Percentiles rank a stretch among this genome's conserved stretches.
Evolutionary conservation across 495 filamentous ascomycete genomes (phyloP).

Genomic region (Echria macrotheca): DNA sequence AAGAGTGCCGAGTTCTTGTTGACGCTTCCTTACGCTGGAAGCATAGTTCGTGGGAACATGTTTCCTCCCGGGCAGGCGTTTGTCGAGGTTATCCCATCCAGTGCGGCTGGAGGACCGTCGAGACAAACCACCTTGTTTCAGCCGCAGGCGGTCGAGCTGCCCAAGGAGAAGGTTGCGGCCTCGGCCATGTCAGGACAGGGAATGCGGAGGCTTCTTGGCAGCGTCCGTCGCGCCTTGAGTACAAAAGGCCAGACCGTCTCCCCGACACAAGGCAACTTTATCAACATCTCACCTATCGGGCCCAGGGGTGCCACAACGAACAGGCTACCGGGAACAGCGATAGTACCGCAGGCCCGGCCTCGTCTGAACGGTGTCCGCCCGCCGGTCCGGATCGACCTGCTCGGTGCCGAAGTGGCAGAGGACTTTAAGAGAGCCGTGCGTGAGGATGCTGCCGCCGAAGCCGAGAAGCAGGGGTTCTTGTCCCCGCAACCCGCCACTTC

Average conservation of each 20-base stretch:
- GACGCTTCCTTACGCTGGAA: constrained; percentile 67
- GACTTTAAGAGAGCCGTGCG: constrained; percentile 64
- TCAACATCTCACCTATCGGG: constrained; percentile 47
- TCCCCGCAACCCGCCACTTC: constrained; percentile 10
- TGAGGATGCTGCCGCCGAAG: constrained; percentile 47
- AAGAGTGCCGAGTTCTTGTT: constrained; percentile 54
- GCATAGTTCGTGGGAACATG: constrained; percentile 76
- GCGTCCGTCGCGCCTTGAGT: constrained; percentile 81
- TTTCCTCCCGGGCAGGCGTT: constrained; percentile 71
- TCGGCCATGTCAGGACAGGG: constrained; percentile 56
- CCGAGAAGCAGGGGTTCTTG: constrained; percentile 24
- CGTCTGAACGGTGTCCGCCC: constrained; percentile 36
- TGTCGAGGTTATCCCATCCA: constrained; percentile 63
- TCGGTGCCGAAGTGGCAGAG: constrained; percentile 71
- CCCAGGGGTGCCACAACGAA: constrained; percentile 46
- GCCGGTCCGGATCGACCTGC: constrained; percentile 61
- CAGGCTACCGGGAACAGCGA: constrained; percentile 47
- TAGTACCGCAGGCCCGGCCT: constrained; percentile 48
- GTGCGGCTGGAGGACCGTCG: constrained; percentile 30
- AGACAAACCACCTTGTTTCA: constrained; percentile 48
- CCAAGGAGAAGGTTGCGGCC: constrained; percentile 38
- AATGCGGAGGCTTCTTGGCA: constrained; percentile 81
- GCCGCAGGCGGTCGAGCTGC: constrained; percentile 26
- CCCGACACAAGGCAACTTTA: constrained; percentile 41
- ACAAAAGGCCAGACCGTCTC: constrained; percentile 51